These are phyloP conservation scores for Breviolum minutum DNA, from an alignment of 73 alveolate genomes.

Conservation along the genomic window DNA sequence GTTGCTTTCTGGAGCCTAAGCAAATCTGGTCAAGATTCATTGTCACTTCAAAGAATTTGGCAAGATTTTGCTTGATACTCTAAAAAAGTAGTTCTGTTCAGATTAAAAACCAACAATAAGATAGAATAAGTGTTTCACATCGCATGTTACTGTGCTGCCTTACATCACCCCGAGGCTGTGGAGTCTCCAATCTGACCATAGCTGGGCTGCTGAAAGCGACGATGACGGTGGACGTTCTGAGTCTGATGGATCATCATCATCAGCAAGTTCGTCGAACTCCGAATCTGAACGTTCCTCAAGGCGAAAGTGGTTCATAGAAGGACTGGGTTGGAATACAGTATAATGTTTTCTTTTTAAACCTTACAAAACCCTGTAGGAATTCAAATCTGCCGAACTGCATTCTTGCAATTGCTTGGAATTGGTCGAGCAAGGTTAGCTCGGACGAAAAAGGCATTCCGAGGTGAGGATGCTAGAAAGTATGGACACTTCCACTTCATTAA, in stretches of 20 bases:
- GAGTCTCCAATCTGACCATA: background rate
- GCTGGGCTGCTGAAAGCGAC: background rate
- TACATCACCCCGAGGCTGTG: background rate
- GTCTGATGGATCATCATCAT: background rate
- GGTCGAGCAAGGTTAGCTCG: background rate
- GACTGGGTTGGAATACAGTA: background rate
- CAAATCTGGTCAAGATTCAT: background rate
- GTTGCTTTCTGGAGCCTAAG: background rate
- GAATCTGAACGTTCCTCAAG: background rate
- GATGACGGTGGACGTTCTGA: background rate
- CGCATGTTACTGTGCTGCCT: no score
- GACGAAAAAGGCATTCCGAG: background rate
- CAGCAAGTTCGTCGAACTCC: background rate
- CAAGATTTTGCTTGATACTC: background rate
- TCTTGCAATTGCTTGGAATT: background rate
- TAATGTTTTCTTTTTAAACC: background rate
- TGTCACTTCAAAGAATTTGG: background rate
- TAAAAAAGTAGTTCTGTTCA: background rate
- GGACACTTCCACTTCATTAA: background rate
- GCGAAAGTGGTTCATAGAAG: background rate
- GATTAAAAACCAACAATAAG: background rate
- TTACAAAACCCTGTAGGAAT: background rate
- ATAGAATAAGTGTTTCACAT: background rate
- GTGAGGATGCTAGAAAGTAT: slow-evolving; percentile 13
- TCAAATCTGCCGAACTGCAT: background rate